Evolutionary conservation across 163 green algal genomes (phyloP).

Genomic region (Coccomyxa subellipsoidea): DNA sequence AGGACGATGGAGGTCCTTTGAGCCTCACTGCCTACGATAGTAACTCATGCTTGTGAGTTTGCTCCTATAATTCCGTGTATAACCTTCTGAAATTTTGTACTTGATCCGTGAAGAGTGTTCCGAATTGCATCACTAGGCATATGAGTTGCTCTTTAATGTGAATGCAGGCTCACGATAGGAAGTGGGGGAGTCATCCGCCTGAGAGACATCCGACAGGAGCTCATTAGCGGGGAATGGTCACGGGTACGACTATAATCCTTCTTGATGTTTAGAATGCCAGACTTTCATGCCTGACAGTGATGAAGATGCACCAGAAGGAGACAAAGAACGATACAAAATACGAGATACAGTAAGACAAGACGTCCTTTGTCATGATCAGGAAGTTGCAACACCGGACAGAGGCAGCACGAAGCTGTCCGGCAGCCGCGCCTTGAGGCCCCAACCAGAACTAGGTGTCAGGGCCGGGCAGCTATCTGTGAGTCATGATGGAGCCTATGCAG

Average conservation of each 20-base stretch:
- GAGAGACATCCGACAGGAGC: neutral
- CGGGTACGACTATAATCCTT: neutral
- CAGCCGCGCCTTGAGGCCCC: neutral
- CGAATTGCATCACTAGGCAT: neutral
- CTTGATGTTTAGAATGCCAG: neutral
- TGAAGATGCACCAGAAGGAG: neutral
- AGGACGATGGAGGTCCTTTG: neutral
- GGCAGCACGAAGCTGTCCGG: neutral
- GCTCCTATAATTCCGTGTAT: neutral
- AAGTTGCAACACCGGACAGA: neutral
- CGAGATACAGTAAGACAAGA: neutral
- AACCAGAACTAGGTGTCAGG: neutral
- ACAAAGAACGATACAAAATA: neutral
- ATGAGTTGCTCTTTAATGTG: neutral
- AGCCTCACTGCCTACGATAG: neutral
- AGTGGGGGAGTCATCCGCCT: neutral
- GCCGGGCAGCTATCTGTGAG: neutral
- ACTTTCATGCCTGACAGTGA: neutral
- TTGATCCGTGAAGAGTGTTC: too few species aligned
- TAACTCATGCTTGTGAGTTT: neutral
- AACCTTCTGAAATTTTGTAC: too few species aligned
- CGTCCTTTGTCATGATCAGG: neutral
- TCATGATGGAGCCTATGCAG: neutral
- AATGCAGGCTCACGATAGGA: neutral
- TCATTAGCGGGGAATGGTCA: neutral